These are phyloP conservation scores for Candida maltosa DNA, from an alignment of 805 yeast genomes.

Conservation along the genomic window DNA sequence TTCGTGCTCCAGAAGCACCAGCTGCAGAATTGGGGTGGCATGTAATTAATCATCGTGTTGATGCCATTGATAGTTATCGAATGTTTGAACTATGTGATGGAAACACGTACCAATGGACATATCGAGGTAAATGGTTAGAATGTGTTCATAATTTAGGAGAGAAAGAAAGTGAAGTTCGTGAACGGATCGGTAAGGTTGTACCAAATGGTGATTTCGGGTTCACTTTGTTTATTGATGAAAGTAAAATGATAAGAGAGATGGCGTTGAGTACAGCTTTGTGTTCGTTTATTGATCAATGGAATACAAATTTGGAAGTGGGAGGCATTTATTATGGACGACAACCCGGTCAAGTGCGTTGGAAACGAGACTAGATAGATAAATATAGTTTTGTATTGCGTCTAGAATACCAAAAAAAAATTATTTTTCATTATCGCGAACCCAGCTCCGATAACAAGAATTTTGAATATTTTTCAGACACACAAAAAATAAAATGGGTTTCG, in stretches of 20 bases:
- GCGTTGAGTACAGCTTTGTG: slow-evolving; percentile 59
- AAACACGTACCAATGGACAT: slow-evolving; percentile 62
- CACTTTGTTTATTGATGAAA: slow-evolving; percentile 51
- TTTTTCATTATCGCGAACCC: slow-evolving; percentile 3
- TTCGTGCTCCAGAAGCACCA: slow-evolving; percentile 47
- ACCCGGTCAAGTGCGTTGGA: slow-evolving; percentile 50
- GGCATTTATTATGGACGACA: slow-evolving; percentile 60
- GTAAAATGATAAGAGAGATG: slow-evolving; percentile 53
- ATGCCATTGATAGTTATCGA: slow-evolving; percentile 58
- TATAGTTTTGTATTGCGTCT: no score
- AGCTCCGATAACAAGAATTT: slow-evolving; percentile 4
- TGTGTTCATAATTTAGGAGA: slow-evolving; percentile 58
- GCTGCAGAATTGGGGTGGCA: slow-evolving; percentile 65
- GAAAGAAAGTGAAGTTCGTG: slow-evolving; percentile 61
- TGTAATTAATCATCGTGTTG: slow-evolving; percentile 55
- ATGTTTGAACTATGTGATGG: slow-evolving; percentile 62
- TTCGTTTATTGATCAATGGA: slow-evolving; percentile 67
- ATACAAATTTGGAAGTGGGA: slow-evolving; percentile 57
- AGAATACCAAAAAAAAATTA: no score
- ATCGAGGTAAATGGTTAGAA: slow-evolving; percentile 55
- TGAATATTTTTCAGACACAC: no score
- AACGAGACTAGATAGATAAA: slow-evolving; percentile 38
- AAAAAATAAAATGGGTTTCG: no score
- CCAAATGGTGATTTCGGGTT: slow-evolving; percentile 56
- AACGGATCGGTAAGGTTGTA: slow-evolving; percentile 56